phyloP scores from a whole-genome alignment of 1,139 yeast genomes.

The Yamadazyma dushanensis region DNA sequence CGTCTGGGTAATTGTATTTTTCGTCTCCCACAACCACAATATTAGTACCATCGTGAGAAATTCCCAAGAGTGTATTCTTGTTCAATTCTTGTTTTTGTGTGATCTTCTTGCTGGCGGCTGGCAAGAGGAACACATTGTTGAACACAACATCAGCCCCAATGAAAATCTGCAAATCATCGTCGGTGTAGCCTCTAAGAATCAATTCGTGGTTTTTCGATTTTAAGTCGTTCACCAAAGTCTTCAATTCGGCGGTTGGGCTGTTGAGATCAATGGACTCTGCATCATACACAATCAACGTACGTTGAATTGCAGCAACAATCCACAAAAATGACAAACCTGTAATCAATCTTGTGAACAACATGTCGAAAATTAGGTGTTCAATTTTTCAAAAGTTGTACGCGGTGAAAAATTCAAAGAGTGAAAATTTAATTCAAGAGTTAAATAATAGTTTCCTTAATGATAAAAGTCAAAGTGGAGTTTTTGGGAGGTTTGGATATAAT shows the following conservation, averaged over 20 bases:
- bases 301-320: slow-evolving; percentile 14
- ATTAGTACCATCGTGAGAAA: slow-evolving; percentile 74
- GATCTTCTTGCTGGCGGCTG: slow-evolving; percentile 37
- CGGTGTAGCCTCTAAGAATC: slow-evolving; percentile 23
- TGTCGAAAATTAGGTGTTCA: slow-evolving; percentile 4
- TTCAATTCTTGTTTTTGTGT: slow-evolving; percentile 31
- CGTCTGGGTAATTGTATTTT: slow-evolving; percentile 54
- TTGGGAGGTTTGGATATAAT: slow-evolving; percentile 73
- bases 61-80: slow-evolving; percentile 41
- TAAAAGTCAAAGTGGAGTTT: slow-evolving; percentile 44
- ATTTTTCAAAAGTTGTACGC: slow-evolving; percentile 2
- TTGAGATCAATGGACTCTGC: slow-evolving; percentile 25
- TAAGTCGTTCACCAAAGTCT: slow-evolving; percentile 23
- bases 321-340: slow-evolving; percentile 14
- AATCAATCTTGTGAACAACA: slow-evolving; percentile 10
- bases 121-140: slow-evolving; percentile 38
- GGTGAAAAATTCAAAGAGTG: neutral
- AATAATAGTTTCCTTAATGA: too few relatives aligned
- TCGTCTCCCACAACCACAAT: slow-evolving; percentile 59
- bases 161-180: slow-evolving; percentile 26
- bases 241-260: slow-evolving; percentile 19
- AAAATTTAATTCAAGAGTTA: too few relatives aligned
- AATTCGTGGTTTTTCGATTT: slow-evolving; percentile 15
- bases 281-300: slow-evolving; percentile 36
- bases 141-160: slow-evolving; percentile 27